Evolutionary conservation across 768 basidiomycete genomes (phyloP).

Genomic region (Arthromyces matolae): DNA sequence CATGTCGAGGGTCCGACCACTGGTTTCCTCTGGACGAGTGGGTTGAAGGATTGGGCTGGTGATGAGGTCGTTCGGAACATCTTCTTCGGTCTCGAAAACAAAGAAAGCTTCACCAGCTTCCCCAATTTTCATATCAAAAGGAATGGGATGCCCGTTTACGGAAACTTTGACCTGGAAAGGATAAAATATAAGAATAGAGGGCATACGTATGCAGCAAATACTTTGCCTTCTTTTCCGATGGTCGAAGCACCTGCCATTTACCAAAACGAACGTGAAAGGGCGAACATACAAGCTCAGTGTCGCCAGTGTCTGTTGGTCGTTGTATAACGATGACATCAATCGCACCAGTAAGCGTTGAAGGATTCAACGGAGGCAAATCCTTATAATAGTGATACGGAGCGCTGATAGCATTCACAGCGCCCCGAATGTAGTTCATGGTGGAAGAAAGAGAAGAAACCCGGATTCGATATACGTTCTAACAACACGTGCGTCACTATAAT

Average conservation of each 20-base stretch:
- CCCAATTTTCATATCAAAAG: conserved; percentile 97
- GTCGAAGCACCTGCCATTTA: conserved; percentile 92
- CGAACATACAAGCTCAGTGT: conserved; percentile 76
- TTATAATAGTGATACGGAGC: conserved; percentile 90
- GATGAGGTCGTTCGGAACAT: conserved; percentile 89
- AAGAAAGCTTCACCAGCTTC: conserved; percentile 99
- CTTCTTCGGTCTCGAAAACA: conserved; percentile 94
- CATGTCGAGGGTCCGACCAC: conserved; percentile 40
- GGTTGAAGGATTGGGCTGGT: conserved; percentile 87
- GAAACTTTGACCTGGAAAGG: conserved; percentile 75
- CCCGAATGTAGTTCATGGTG: conserved; percentile 83
- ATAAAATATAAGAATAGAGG: not conserved
- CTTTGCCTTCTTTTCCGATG: conserved; percentile 85
- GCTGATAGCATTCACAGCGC: conserved; percentile 80
- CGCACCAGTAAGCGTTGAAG: conserved; percentile 94
- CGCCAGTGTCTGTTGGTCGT: conserved; percentile 59
- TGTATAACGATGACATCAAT: conserved; percentile 98
- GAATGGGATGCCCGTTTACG: conserved; percentile 82
- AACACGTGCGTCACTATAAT: conserved; percentile 17
- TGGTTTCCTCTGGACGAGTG: conserved; percentile 40
- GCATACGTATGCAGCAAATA: not conserved
- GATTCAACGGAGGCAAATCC: conserved; percentile 83
- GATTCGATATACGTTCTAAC: not conserved
- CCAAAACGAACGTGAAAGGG: conserved; percentile 98
- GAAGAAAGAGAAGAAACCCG: conserved; percentile 13